Evolutionary conservation across 169 alveolate species (phyloP).

Genomic region (Cryptosporidium felis): DNA sequence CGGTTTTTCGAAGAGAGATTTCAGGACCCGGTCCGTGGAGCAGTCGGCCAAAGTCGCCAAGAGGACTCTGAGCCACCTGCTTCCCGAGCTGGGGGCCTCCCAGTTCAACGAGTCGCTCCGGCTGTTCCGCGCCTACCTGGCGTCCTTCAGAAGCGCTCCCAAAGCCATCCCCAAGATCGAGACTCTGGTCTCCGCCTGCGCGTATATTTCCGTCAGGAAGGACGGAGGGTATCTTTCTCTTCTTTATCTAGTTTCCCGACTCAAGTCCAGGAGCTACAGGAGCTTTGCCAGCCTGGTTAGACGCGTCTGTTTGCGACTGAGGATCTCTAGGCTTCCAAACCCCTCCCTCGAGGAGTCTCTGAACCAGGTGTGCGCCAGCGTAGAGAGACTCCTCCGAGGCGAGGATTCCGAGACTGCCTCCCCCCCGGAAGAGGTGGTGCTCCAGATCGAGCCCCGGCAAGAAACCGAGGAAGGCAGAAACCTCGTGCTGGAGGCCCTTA

Average conservation of each 20-base stretch:
- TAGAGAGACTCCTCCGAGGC: constrained; percentile 10
- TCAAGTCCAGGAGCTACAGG: constrained; percentile 1
- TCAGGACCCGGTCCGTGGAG: constrained; percentile 17
- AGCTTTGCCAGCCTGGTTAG: constrained; percentile 33
- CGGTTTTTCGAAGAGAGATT: constrained; percentile 23
- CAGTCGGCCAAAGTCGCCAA: background rate
- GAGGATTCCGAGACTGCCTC: background rate
- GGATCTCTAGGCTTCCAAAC: constrained; percentile 16
- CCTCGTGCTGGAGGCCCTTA: background rate
- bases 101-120: constrained; percentile 18
- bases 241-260: background rate
- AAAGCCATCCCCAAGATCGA: background rate
- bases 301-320: constrained; percentile 2
- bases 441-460: background rate
- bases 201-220: constrained; percentile 30
- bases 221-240: constrained; percentile 44
- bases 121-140: constrained; percentile 10
- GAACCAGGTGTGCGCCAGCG: background rate
- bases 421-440: background rate
- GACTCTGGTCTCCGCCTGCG: constrained; percentile 9
- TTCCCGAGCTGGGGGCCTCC: constrained; percentile 38
- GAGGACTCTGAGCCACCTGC: background rate
- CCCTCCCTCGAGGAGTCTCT: constrained; percentile 15
- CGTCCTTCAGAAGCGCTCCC: constrained; percentile 6
- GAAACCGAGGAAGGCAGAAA: background rate